Percentiles rank a stretch among this genome's conserved stretches.
Evolutionary conservation across 768 basidiomycete genomes (phyloP).

Genomic region (Multifurca ochricompacta): DNA sequence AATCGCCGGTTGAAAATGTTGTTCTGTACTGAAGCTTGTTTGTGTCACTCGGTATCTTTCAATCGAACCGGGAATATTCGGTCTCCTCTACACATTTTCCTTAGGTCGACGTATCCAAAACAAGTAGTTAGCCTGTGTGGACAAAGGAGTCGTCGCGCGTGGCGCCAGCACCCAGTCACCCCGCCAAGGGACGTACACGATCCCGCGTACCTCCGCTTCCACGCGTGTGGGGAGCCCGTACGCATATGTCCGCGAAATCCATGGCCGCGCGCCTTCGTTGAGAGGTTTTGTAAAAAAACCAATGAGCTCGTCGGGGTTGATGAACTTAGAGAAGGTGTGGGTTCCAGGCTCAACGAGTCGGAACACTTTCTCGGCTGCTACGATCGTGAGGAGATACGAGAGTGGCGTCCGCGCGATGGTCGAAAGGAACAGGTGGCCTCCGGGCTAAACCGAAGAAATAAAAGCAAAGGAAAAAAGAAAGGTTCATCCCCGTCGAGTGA

Average conservation of each 20-base stretch:
- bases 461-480: background rate
- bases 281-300: constrained; percentile 66
- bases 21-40: too few species aligned
- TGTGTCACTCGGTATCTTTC: too few species aligned
- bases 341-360: constrained; percentile 79
- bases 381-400: constrained; percentile 60
- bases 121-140: constrained; percentile 65
- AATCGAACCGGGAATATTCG: background rate
- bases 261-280: constrained; percentile 31
- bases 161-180: constrained; percentile 66
- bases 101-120: constrained; percentile 80
- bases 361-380: constrained; percentile 76
- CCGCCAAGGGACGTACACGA: constrained; percentile 66
- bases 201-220: constrained; percentile 74
- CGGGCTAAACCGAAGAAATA: constrained; percentile 51
- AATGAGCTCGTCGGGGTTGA: constrained; percentile 80
- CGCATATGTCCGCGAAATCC: constrained; percentile 50
- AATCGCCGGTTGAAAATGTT: background rate
- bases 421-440: constrained; percentile 91
- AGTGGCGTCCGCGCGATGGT: constrained; percentile 85
- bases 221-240: constrained; percentile 46
- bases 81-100: background rate
- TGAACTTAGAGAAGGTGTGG: constrained; percentile 85
- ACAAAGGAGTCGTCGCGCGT: constrained; percentile 36
- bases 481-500: background rate